Evolutionary conservation across 768 basidiomycete genomes (phyloP), one percentile per base, ranked within the genome.

Genomic region (Leccinum uliginosum): DNA sequence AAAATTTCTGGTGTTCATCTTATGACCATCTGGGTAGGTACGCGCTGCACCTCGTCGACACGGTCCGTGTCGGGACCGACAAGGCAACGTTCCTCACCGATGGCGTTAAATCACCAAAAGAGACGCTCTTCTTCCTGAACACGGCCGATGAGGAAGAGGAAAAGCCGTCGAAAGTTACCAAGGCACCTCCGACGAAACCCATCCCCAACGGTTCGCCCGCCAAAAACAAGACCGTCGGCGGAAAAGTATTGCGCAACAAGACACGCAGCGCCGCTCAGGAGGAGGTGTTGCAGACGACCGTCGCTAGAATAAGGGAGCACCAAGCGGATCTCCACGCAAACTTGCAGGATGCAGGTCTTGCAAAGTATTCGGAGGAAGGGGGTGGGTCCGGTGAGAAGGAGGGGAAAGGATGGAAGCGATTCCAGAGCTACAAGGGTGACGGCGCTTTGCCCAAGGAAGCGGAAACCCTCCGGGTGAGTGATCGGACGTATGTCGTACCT

Each of bases 341-440:
- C 60, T 73, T 94, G 45, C 93, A 97, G 65, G 71, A 78, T 2
- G 87, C 88, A 44, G 97, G 96, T 15, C 66, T 98, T 40, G 82
- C 87, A 57, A 87, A 83, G 67, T 97, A 85, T 69, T 89, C 91
- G 1, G 91, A 91, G 65, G 89, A 87, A 54, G 91, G 87, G 7
- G 86, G 82, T 32, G 90, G 83, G 0, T 75, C 77, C 21, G 82
- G 81, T 43, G 88, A 87, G 14, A 93, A 91, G 63, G 87, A 94
- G 66, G 92, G 91, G 35, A 98, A 98, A 71, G 83, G 85, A 14
- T 95, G 94, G 89, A 96, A 95, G 71, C 84, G 86, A 59, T 98
- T 96, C 76, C 93, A 93, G 75, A 96, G 93, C 64, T 99, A 98
- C 74, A 93, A 93, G 73, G 89, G 95, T 32, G 96, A 99, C 67